phyloP scores from a whole-genome alignment of 495 filamentous ascomycete species.

The Podospora appendiculata region DNA sequence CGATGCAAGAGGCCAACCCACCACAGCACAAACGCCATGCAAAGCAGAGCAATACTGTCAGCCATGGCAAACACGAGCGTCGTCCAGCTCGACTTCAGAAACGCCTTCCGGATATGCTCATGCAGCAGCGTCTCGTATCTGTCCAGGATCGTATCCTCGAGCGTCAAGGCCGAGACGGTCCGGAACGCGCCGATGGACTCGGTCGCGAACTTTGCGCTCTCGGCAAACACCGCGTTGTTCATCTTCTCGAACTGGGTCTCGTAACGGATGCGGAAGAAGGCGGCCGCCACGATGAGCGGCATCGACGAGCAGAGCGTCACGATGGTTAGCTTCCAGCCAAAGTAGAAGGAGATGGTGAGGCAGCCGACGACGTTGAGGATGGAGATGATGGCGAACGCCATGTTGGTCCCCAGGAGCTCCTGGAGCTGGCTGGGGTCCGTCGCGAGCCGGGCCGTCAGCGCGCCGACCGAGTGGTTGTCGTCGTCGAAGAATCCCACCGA shows the following conservation, averaged over 20 bases:
- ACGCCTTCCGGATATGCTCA: conserved; percentile 42
- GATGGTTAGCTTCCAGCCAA: conserved; percentile 52
- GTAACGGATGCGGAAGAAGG: conserved; percentile 44
- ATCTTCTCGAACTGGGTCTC: conserved; percentile 46
- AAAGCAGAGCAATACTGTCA: conserved; percentile 44
- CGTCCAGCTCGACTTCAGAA: conserved; percentile 42
- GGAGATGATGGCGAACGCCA: conserved; percentile 43
- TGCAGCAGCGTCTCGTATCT: conserved; percentile 43
- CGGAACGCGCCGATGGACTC: conserved; percentile 50
- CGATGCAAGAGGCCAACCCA: conserved; percentile 25
- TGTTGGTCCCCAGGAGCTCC: conserved; percentile 52
- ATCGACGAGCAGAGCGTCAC: conserved; percentile 41
- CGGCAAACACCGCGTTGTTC: conserved; percentile 44
- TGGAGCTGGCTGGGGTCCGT: conserved; percentile 55
- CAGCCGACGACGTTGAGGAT: conserved; percentile 42
- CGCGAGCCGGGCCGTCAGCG: conserved; percentile 43
- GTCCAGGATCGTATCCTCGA: conserved; percentile 43
- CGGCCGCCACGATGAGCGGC: conserved; percentile 41
- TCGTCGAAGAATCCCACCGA: conserved; percentile 51
- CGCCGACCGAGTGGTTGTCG: conserved; percentile 40
- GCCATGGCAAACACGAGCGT: conserved; percentile 43
- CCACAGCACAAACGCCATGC: conserved; percentile 52
- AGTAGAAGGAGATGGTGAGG: conserved; percentile 41
- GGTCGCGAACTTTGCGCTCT: conserved; percentile 49
- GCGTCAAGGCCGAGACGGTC: conserved; percentile 47